phyloP scores from a whole-genome alignment of 2,329 filamentous ascomycete genomes.

The Shiraia sp. region DNA sequence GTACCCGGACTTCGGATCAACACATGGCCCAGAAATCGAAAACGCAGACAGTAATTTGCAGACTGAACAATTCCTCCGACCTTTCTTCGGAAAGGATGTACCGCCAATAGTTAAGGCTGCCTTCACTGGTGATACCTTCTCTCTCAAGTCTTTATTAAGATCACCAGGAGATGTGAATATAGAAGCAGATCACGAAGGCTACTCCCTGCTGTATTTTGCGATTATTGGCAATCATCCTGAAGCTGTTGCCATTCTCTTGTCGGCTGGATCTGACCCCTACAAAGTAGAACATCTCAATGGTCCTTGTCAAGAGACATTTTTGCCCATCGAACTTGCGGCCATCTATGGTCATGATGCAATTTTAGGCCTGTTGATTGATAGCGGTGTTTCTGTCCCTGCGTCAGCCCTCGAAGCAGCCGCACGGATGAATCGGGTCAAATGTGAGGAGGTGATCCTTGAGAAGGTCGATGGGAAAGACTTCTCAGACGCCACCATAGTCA shows the following conservation, averaged over 20 bases:
- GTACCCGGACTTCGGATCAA: no score
- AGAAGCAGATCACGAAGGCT: no score
- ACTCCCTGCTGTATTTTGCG: conserved; percentile 6
- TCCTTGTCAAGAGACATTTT: background rate
- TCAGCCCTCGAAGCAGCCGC: conserved; percentile 1
- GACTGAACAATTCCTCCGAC: no score
- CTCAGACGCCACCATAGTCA: background rate
- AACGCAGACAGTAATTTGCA: no score
- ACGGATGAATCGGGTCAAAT: conserved; percentile 1
- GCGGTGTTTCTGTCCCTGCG: background rate
- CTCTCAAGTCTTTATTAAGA: no score
- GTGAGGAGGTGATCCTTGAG: background rate
- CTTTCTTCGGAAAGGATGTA: no score
- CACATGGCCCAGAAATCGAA: no score
- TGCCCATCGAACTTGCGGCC: background rate
- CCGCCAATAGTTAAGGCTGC: no score
- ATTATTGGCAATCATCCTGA: conserved; percentile 6
- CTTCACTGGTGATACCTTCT: no score
- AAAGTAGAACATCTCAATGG: background rate
- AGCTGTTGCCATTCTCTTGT: conserved; percentile 6
- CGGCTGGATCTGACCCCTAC: conserved; percentile 3
- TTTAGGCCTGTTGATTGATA: conserved; percentile 1
- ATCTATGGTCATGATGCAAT: background rate
- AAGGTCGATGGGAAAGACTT: conserved; percentile 1
- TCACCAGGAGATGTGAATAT: no score